Evolutionary conservation across 371 early-diverging fungal genomes (phyloP), one percentile per base, ranked within the genome.

Genomic region (Dichotomocladium elegans): DNA sequence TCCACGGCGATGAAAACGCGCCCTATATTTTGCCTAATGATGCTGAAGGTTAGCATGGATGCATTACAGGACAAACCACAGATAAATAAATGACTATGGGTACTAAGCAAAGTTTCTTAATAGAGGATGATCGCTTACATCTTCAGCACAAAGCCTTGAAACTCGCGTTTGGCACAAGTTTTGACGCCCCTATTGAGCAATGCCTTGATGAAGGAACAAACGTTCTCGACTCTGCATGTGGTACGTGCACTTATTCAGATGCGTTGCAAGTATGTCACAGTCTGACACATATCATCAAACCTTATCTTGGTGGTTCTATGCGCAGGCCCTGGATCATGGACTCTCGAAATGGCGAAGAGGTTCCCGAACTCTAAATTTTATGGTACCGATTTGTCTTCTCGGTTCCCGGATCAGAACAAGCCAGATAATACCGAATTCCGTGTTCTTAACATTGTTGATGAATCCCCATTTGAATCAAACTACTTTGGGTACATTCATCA

Each of bases 401-500:
- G 52, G 6, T 61, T 37, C 46, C 56, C 56, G 11, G 44, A 42
- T 22, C 37, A 26, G n/a, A 43, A 52, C 35, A 51, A 52, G 15
- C 57, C 62, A 29, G 27, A 15, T 11, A 61, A 61, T 60, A 66
- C 66, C n/a, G 61, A 69, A n/a, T 80, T 83, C 55, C 54, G 59
- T n/a, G 58, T 73, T 8, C 64, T 70, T 51, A 83, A 83, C 44
- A 67, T 83, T 46, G 60, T 75, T 14, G 74, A 81, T 19, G 61
- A 68, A 1, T 44, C 81, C 10, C 80, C 82, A 10, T 80, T 70
- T 55, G 70, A 74, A 4, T 74, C 75, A 43, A 63, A 77, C 43
- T 52, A 64, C 29, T 79, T 81, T 64, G 81, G 79, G 37, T 81
- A 68, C 58, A 63, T 82, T 30, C 74, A 80, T 53, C 76, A 81